Evolutionary conservation across 306 rosid genomes (phyloP).

Genomic region (Cucurbita argyrosperma): DNA sequence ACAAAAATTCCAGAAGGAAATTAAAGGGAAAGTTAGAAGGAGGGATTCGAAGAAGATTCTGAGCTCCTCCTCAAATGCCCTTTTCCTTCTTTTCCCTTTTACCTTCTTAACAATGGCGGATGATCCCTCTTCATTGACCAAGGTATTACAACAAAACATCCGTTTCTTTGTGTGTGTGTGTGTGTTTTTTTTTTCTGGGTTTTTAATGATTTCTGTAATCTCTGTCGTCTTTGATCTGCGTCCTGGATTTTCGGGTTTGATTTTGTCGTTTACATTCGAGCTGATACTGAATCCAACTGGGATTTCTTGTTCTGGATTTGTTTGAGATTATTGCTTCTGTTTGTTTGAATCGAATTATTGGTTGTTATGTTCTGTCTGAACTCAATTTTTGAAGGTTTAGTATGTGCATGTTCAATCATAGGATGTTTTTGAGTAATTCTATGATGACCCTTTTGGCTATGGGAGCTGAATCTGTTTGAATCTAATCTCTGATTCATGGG

Average conservation of each 20-base stretch:
- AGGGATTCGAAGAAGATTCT: constrained; percentile 8
- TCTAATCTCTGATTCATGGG: not conserved
- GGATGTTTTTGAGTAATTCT: not conserved
- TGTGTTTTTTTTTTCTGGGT: not conserved
- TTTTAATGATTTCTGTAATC: not conserved
- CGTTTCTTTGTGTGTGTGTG: not conserved
- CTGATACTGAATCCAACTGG: constrained; percentile 20
- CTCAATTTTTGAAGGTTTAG: not conserved
- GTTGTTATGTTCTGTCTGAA: not conserved
- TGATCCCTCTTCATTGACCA: constrained; percentile 52
- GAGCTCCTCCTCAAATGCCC: constrained; percentile 37
- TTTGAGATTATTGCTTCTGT: not conserved
- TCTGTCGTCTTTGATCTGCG: not conserved
- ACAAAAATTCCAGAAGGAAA: constrained; percentile 11
- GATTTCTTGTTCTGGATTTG: not conserved
- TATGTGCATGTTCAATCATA: not conserved
- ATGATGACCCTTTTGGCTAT: not conserved
- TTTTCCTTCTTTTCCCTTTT: constrained; percentile 41
- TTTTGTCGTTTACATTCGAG: constrained; percentile 11
- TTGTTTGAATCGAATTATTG: not conserved
- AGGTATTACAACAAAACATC: constrained; percentile 30
- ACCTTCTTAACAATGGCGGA: constrained; percentile 71
- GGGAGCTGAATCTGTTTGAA: not conserved
- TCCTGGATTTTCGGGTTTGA: constrained; percentile 4
- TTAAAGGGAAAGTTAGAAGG: not conserved